Evolutionary conservation across 345 rosid genomes (phyloP), one percentile per base, ranked within the genome.

Genomic region (Toxicodendron radicans): DNA sequence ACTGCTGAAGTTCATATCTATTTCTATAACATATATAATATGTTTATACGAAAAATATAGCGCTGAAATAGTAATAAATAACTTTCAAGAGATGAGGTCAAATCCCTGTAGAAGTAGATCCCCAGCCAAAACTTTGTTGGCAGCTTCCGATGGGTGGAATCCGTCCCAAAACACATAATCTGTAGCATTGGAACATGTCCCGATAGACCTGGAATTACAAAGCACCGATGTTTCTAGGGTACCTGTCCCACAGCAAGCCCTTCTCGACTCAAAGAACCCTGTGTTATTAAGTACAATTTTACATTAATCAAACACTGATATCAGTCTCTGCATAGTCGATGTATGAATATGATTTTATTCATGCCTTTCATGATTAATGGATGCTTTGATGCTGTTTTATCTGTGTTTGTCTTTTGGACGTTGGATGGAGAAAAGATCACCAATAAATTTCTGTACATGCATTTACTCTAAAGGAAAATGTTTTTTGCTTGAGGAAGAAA

Each of bases 81-180:
- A 30, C 32, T 71, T 79, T 89, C 79, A 93, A 72, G 94, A 86
- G 76, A 91, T 84, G 74, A 91, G 97, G 80, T 82, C 78, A 35
- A 87, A 70, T 74, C 98, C 98, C 68, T 94, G 94, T 56, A 79
- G 76, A 68, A 90, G 79, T 77, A 94, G 85, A 75, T 80, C 76
- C 21, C 83, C 86, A 68, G 93, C 94, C 83, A 91, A 64, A 70
- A 83, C 76, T 82, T 81, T 75, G 81, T 92, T 91, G 54, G 94
- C 89, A 21, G 97, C 91, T 90, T 95, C 92, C 6, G 99, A 82
- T 68, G 97, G 95, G 85, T 94, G 97, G 83, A 91, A 95, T 72
- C 95, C 97, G 70, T 95, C 99, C 97, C 99, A 92, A 70, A 95
- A 95, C 74, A 94, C 91, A 71, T 91, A 94, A 20, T 74, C 75